Evolutionary conservation across 2,329 filamentous ascomycete genomes (phyloP), one percentile per base, ranked within the genome.

Genomic region (Aspergillus fijiensis): DNA sequence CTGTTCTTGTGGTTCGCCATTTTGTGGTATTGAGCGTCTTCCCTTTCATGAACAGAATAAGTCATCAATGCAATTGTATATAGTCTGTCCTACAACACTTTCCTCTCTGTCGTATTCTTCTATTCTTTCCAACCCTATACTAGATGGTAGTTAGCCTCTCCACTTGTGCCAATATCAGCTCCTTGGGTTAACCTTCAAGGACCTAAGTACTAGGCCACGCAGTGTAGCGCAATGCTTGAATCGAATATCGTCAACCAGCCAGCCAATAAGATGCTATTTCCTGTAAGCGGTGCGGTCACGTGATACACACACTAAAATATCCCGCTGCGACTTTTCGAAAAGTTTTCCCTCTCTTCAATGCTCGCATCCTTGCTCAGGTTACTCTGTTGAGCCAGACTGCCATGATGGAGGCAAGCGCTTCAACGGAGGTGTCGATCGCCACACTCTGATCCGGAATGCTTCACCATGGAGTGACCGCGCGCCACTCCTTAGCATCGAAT

Each of bases 1-100:
- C 51, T 55, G n/a, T 48, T 33, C 56, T 58, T 58, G 51, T 56
- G 53, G 56, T 62, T 62, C 57, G 49, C 50, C 16, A 5, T 45
- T 19, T 19, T 45, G 39, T 45, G 39, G 39, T 45, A n/a, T 6
- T 45, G 51, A 61, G 60, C 60, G 60, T 49, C n/a, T 45, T 50
- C 35, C 4, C 19, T 35, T 56, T 56, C 39, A 45, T 45, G 39
- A 19, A 45, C 39, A 45, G 39, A 29, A 45, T 45, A 45, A 16
- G 39, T 45, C 39, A 45, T 45, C 16, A 16, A 45, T 45, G 39
- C 39, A 45, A 45, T 45, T 45, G 39, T 45, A 45, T 45, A 45
- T 45, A 45, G 14, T 45, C 39, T 19, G 16, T 45, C 39, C 7
- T 45, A 5, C 33, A 12, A 5, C 39, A 7, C 16, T 45, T 10